phyloP scores from a whole-genome alignment of 257 asterid species.

The Phtheirospermum japonicum region DNA sequence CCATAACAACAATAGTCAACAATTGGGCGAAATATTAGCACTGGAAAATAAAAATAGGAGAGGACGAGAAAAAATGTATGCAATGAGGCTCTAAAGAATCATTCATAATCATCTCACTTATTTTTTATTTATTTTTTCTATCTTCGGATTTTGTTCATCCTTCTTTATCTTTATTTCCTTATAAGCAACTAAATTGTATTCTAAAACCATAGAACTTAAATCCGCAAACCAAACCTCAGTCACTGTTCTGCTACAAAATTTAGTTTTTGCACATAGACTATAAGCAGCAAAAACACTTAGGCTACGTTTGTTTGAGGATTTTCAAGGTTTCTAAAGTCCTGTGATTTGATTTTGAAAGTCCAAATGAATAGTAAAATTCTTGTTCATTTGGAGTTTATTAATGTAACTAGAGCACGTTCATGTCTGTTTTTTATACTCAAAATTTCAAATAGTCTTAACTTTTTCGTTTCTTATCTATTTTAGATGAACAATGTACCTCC shows the following conservation, averaged over 20 bases:
- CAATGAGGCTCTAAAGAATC: constrained; percentile 2
- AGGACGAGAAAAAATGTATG: background rate
- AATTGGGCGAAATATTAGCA: constrained; percentile 8
- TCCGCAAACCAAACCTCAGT: background rate
- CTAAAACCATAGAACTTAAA: background rate
- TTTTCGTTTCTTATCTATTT: no score
- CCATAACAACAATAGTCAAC: constrained; percentile 5
- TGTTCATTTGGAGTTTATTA: background rate
- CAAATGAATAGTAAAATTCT: background rate
- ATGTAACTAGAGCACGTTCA: no score
- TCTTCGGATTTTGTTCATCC: background rate
- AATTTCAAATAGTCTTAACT: no score
- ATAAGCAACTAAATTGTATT: background rate
- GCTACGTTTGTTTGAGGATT: no score
- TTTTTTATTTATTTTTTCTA: background rate
- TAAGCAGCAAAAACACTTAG: background rate
- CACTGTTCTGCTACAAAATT: background rate
- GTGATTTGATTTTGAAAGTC: no score
- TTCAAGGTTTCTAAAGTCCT: no score
- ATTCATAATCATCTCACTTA: background rate
- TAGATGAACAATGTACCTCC: no score
- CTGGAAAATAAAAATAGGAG: background rate
- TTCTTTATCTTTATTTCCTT: background rate
- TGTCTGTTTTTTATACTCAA: background rate
- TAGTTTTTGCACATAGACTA: constrained; percentile 1